Evolutionary conservation across 2,329 filamentous ascomycete species (phyloP).

Genomic region (Fusarium phyllophilum): DNA sequence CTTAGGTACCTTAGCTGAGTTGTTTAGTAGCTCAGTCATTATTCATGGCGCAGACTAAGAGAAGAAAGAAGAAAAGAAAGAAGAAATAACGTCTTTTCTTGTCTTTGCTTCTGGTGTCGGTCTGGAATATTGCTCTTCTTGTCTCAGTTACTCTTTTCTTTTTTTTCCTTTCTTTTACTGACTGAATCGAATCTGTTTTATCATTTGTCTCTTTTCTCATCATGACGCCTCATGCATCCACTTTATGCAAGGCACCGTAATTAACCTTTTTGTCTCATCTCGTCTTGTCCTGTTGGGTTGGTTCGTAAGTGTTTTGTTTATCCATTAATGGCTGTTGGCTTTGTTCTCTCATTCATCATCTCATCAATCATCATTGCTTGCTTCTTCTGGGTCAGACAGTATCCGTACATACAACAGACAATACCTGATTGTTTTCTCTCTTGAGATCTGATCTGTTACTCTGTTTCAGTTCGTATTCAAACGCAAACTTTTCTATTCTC

Average conservation of each 20-base stretch:
- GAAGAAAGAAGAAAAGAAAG: not conserved
- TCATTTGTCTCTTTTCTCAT: slow-evolving; percentile 26
- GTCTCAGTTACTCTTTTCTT: not conserved
- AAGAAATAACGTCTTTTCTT: not conserved
- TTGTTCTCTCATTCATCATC: slow-evolving; percentile 13
- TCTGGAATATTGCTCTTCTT: slow-evolving; percentile 38
- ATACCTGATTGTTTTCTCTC: slow-evolving; percentile 2
- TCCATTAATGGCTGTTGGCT: not conserved
- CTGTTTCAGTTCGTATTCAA: not conserved
- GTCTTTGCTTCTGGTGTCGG: slow-evolving; percentile 25
- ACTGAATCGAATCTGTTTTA: not conserved
- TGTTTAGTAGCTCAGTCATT: not conserved
- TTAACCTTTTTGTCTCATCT: slow-evolving; percentile 1
- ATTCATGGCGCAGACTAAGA: not conserved
- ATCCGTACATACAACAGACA: not conserved
- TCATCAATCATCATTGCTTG: slow-evolving; percentile 8
- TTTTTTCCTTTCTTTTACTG: not conserved
- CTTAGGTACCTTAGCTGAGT: not conserved
- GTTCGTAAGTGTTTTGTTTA: slow-evolving; percentile 1
- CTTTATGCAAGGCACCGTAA: slow-evolving; percentile 30
- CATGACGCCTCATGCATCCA: slow-evolving; percentile 22
- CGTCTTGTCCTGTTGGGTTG: not conserved
- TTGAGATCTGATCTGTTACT: slow-evolving; percentile 24
- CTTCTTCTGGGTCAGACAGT: slow-evolving; percentile 6
- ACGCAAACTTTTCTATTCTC: not conserved